Percentiles rank a stretch among this genome's conserved stretches.
Conservation (phyloP, 257 asterid genomes). For the Nicotiana benthamiana region DNA sequence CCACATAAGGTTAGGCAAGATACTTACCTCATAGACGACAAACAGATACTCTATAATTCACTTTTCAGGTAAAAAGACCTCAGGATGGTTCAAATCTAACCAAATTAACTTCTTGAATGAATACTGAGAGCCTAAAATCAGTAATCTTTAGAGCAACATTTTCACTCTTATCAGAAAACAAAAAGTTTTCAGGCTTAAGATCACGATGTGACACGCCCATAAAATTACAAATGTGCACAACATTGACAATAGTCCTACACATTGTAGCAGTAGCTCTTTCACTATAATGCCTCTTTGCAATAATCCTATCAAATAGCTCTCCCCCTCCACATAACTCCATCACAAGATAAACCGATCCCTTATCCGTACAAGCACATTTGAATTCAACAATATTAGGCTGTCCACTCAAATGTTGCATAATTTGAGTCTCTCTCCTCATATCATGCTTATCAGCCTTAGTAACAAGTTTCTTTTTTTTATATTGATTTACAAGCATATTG, state of each 20-base stretch:
- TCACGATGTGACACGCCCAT: constrained; percentile 85
- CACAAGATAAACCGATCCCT: constrained; percentile 56
- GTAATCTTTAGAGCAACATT: constrained; percentile 58
- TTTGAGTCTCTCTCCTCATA: constrained; percentile 70
- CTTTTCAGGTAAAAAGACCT: no score
- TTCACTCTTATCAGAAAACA: constrained; percentile 52
- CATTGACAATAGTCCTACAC: constrained; percentile 60
- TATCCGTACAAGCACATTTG: constrained; percentile 72
- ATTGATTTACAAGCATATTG: constrained; percentile 76
- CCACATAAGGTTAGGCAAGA: no score
- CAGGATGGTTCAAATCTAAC: no score
- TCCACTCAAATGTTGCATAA: constrained; percentile 83
- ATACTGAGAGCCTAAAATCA: constrained; percentile 69
- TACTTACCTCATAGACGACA: no score
- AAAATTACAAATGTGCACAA: constrained; percentile 69
- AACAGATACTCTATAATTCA: no score
- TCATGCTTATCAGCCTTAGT: constrained; percentile 61
- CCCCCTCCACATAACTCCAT: constrained; percentile 86
- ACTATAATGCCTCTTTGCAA: constrained; percentile 61
- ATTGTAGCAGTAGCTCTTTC: constrained; percentile 66
- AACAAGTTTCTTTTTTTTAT: constrained; percentile 53
- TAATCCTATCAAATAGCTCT: constrained; percentile 72
- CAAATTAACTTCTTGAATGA: constrained; percentile 45
- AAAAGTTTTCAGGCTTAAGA: constrained; percentile 76
- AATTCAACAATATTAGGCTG: constrained; percentile 74